Percentiles rank a stretch among this genome's conserved stretches.
These are phyloP conservation scores for Combretum micranthum DNA, from an alignment of 345 rosid species.

Conservation along the genomic window DNA sequence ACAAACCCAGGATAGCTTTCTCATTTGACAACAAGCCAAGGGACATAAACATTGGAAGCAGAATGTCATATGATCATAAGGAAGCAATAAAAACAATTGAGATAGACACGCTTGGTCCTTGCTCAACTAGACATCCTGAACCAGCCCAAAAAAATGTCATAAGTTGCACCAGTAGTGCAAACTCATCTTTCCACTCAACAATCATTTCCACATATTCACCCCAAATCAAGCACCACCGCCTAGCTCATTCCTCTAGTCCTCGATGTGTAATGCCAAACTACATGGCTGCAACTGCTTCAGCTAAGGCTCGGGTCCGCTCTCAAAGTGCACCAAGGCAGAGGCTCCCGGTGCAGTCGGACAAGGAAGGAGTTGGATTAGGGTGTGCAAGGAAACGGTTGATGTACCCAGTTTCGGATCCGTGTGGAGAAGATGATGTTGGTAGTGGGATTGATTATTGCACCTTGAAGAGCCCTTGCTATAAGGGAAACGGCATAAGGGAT, in stretches of 20 bases:
- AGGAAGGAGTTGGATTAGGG: conserved; percentile 23
- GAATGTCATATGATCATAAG: conserved; percentile 57
- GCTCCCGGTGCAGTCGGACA: conserved; percentile 22
- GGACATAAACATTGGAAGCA: conserved; percentile 17
- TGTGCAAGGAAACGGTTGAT: conserved; percentile 36
- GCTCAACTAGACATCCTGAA: conserved; percentile 15
- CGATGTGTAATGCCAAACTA: conserved; percentile 45
- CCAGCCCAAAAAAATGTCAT: conserved; percentile 15
- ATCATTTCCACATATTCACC: conserved; percentile 20
- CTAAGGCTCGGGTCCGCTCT: conserved; percentile 53
- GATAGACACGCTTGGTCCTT: conserved; percentile 46
- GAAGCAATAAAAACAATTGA: conserved; percentile 69
- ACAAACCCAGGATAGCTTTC: no score
- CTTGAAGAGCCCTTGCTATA: conserved; percentile 27
- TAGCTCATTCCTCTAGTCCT: conserved; percentile 40
- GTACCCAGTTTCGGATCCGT: conserved; percentile 20
- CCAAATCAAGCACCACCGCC: conserved; percentile 18
- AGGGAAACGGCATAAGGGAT: conserved; percentile 18
- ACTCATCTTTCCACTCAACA: conserved; percentile 8
- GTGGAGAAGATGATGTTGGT: conserved; percentile 4
- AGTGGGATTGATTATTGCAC: neutral
- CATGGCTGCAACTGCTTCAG: conserved; percentile 75
- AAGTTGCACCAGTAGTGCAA: conserved; percentile 16
- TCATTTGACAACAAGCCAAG: no score
- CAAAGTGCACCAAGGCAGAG: conserved; percentile 67